Evolutionary conservation across 345 rosid species (phyloP), one percentile per base, ranked within the genome.

Genomic region (Rhodomyrtus tomentosa): DNA sequence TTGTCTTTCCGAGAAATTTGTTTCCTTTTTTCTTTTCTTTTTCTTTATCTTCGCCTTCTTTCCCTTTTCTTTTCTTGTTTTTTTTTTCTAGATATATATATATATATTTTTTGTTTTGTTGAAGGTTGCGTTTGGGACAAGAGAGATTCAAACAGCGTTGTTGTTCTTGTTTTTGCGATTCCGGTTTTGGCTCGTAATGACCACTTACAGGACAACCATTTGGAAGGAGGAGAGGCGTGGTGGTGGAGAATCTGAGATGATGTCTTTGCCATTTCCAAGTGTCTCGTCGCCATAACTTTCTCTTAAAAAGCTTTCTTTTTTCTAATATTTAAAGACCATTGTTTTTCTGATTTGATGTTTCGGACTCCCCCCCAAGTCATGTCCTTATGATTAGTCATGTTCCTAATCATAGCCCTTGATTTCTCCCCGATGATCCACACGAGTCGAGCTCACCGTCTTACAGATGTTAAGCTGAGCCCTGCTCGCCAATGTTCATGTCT

Each of bases 161-260:
- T 86, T 85, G 88, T 84, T 88, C 21, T 25, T 32, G 83, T 86
- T 86, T 87, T 84, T 87, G n/a, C n/a, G 90, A 83, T 87, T 88
- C 95, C 98, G 90, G 85, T 83, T 88, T 89, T 87, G 87, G 85
- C 90, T 93, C 94, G 76, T 95, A 91, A 86, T 86, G 92, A 92
- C 88, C 84, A 58, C 92, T 92, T 90, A 84, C 87, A 85, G 84
- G 87, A 95, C 98, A 88, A 90, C 93, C 96, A 94, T 82, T 90
- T 92, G 95, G 95, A 89, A 88, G 92, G 88, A 85, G 84, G 85
- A 55, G 68, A 87, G 85, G 80, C 82, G 52, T 84, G 79, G 81
- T 80, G 55, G 38, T 29, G 82, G 25, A 24, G n/a, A n/a, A n/a
- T n/a, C n/a, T n/a, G n/a, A n/a, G 73, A n/a, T 16, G 83, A 82